These are phyloP conservation scores for Kockovaella imperatae DNA, from an alignment of 768 basidiomycete species.

Conservation along the genomic window DNA sequence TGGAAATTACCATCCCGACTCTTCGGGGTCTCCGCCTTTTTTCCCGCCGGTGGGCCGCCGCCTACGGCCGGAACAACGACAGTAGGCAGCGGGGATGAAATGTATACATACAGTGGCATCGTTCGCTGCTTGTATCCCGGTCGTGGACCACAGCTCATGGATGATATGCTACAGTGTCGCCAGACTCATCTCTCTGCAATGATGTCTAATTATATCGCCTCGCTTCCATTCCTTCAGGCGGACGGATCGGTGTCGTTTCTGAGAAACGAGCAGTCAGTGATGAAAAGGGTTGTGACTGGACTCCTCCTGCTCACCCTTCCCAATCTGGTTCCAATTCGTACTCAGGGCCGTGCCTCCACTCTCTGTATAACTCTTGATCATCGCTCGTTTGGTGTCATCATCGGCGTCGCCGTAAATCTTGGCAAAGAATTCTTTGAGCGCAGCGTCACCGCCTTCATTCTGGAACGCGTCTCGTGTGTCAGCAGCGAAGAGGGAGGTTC, in stretches of 20 bases:
- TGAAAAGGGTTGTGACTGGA: not conserved
- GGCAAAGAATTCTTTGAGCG: constrained; percentile 74
- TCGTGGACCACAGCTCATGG: no score
- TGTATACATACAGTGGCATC: no score
- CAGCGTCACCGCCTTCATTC: constrained; percentile 79
- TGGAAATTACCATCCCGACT: no score
- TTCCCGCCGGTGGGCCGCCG: no score
- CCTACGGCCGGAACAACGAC: no score
- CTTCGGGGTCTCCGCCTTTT: no score
- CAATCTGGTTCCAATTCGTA: constrained; percentile 91
- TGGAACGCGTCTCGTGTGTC: constrained; percentile 45
- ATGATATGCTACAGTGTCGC: no score
- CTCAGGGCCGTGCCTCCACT: constrained; percentile 90
- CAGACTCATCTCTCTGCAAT: no score
- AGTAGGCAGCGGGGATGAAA: no score
- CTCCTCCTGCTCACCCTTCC: constrained; percentile 47
- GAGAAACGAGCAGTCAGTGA: not conserved
- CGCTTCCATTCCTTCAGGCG: constrained; percentile 76
- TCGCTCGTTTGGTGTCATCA: constrained; percentile 82
- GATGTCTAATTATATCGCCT: no score
- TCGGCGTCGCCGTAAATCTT: constrained; percentile 82
- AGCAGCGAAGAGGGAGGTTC: not conserved
- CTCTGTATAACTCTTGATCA: constrained; percentile 97
- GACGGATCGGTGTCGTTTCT: constrained; percentile 55
- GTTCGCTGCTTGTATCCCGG: no score